Percentiles rank a stretch among this genome's conserved stretches.
phyloP scores from a whole-genome alignment of 345 rosid species.

The Eucalyptus cloeziana region DNA sequence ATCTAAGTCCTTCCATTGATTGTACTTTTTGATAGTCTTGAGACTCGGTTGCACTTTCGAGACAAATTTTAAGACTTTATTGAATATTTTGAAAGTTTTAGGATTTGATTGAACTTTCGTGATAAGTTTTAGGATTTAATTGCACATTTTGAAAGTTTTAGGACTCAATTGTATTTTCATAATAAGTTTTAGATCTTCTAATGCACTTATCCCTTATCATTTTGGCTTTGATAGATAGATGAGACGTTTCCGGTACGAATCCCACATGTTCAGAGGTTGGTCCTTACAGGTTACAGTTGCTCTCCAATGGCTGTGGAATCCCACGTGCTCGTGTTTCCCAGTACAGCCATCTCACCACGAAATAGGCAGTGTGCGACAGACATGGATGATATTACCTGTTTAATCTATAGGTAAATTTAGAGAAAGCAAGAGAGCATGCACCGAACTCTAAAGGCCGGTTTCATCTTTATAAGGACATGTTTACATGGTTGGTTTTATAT shows the following conservation, averaged over 20 bases:
- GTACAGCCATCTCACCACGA: not conserved
- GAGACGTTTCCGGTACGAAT: constrained; percentile 15
- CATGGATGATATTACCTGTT: not conserved
- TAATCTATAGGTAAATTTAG: not conserved
- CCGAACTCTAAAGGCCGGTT: not conserved
- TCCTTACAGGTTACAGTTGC: not conserved
- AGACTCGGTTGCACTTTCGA: too few species aligned
- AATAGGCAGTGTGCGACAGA: not conserved
- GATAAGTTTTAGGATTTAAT: too few species aligned
- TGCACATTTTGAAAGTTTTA: too few species aligned
- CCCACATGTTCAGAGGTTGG: not conserved
- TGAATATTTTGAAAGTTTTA: too few species aligned
- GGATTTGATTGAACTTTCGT: too few species aligned
- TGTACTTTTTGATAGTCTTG: too few species aligned
- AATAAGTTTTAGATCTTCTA: too few species aligned
- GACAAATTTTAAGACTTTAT: too few species aligned
- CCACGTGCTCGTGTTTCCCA: not conserved
- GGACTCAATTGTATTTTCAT: too few species aligned
- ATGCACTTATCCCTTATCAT: too few species aligned
- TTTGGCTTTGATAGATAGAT: not conserved
- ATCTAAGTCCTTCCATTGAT: too few species aligned
- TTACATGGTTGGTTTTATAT: not conserved
- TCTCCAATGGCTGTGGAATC: not conserved
- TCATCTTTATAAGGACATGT: not conserved
- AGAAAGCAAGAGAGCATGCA: not conserved